Evolutionary conservation across 2,329 filamentous ascomycete species (phyloP), one percentile per base, ranked within the genome.

Genomic region (Colletotrichum sp.): DNA sequence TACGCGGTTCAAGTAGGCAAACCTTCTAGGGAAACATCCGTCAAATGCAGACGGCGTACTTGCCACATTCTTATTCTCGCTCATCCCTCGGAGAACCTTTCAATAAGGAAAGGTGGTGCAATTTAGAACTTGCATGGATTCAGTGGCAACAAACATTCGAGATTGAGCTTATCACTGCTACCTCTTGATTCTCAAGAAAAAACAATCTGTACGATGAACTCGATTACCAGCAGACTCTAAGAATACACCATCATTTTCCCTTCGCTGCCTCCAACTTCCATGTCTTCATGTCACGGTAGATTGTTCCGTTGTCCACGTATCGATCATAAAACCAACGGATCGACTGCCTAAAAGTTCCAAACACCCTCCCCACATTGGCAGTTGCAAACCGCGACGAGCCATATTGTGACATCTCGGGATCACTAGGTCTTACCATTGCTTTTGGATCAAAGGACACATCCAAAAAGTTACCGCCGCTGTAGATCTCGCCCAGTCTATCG

Each of bases 31-130:
- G 10, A 4, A 48, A 52, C 10, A 52, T 7, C n/a, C 0, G 43
- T 52, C 6, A 52, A 52, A 52, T 13, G n/a, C 3, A 4, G n/a
- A 10, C 16, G 39, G 9, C 18, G 39, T 12, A 7, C 39, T 12
- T n/a, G 18, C 9, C 39, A 4, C 18, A 48, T n/a, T 48, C 39
- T 48, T 2, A 13, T 52, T 52, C n/a, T 21, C 10, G n/a, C 43
- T 21, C 43, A 10, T 21, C 43, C 43, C 43, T 13, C 10, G 43
- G 10, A 13, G 4, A 21, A 12, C 10, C 0, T 52, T 13, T 52
- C 2, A 13, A 21, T 7, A 0, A 21, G 3, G n/a, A 12, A 52
- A 4, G n/a, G n/a, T 2, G n/a, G n/a, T 52, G 39, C 18, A n/a
- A 6, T 18, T 43, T 3, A n/a, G 39, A 43, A n/a, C 18, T 43